Base-by-base conservation (phyloP, 495 filamentous ascomycete genomes). In the Trichodelitschia bisporula region DNA sequence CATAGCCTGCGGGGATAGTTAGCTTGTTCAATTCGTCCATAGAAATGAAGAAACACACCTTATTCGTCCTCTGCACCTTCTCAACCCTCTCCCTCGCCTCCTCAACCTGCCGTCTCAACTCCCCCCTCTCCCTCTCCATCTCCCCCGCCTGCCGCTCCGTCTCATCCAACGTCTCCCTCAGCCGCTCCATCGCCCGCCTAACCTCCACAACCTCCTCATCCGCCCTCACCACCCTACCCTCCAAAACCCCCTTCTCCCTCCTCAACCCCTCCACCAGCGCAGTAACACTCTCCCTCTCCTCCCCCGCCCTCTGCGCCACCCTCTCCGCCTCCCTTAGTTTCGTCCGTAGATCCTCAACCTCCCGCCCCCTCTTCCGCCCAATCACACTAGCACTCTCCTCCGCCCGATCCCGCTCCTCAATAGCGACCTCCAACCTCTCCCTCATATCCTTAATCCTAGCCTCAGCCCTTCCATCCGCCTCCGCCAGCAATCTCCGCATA, bases 361-460 rank as follows among this genome's bases (percentile, higher is more conserved):
- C 86, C 17, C 80, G 60, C 3, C 73, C 66, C 13, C 72, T 65
- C 26, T 72, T 59, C 29, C 89, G 65, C 9, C 72, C 75, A 28
- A 74, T 64, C 1, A 66, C 70, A 38, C 66, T 77, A 14, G 77
- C 67, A 51, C 93, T 80, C 21, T 95, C 84, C 46, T 95, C 86
- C 11, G 78, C 74, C 10, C 79, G 68, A 42, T 95, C 89, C 17
- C 84, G 66, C 51, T 95, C 86, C 45, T 93, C 80, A 28, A 84
- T 59, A 0, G 79, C 79, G 0, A 72, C 57, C 36, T 95, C 86
- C 67, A 93, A 74, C 12, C 69, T 63, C 40, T 82, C 73, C 41
- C 80, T 73, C 66, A 90, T 82, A 39, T 95, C 89, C 17, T 77
- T 66, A 4, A 78, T 59, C 42, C 77, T 75, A 20, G 58, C 53